Evolutionary conservation across 805 yeast species (phyloP).

Genomic region (Huiozyma sinensis): DNA sequence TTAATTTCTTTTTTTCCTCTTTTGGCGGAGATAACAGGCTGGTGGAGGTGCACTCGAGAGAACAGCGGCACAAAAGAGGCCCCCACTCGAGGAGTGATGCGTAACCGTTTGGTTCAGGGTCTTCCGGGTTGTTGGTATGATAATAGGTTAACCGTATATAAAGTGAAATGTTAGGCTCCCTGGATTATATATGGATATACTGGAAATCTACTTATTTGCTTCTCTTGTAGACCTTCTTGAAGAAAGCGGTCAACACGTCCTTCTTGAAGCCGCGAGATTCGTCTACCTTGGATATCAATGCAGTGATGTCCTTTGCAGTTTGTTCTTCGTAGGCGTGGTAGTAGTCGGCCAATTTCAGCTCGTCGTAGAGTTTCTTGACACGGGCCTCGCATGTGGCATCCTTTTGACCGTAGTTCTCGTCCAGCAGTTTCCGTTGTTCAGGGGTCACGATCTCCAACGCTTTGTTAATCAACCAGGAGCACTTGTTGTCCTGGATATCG

Average conservation of each 20-base stretch:
- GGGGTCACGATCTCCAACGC: slow-evolving; percentile 71
- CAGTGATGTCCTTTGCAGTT: slow-evolving; percentile 51
- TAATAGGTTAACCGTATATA: no score
- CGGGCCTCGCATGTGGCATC: slow-evolving; percentile 51
- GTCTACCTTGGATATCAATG: slow-evolving; percentile 61
- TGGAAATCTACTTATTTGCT: slow-evolving; percentile 43
- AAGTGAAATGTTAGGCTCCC: no score
- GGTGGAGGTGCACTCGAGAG: no score
- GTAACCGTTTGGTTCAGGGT: no score
- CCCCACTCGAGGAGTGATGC: no score
- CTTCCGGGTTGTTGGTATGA: no score
- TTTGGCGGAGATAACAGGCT: no score
- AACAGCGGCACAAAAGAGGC: no score
- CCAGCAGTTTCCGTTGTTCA: slow-evolving; percentile 74
- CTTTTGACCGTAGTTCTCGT: slow-evolving; percentile 84
- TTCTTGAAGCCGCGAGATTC: slow-evolving; percentile 90
- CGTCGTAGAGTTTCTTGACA: slow-evolving; percentile 55
- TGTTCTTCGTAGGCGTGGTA: slow-evolving; percentile 79
- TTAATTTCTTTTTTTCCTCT: no score
- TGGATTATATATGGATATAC: no score
- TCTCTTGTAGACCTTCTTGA: slow-evolving; percentile 89
- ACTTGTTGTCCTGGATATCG: slow-evolving; percentile 95
- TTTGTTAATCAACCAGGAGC: slow-evolving; percentile 94
- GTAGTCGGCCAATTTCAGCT: slow-evolving; percentile 56
- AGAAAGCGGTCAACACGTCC: slow-evolving; percentile 74